Percentiles rank a stretch among this genome's conserved stretches.
These are phyloP conservation scores for Aspergillus tamarii DNA, from an alignment of 2,329 filamentous ascomycete genomes.

Conservation along the genomic window DNA sequence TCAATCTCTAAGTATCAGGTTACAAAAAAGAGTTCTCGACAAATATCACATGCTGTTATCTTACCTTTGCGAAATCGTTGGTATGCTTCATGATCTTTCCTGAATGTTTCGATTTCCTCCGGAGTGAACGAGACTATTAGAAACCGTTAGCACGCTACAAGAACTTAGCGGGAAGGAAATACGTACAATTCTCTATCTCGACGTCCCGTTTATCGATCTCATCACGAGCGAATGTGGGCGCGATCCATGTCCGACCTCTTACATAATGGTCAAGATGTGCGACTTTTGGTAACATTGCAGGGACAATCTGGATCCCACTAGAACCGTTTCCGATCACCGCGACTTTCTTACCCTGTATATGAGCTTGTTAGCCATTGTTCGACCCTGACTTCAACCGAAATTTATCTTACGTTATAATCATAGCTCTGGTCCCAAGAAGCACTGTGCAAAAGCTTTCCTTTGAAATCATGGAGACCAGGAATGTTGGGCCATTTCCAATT, in stretches of 20 bases:
- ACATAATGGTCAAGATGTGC: slow-evolving; percentile 42
- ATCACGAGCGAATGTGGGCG: slow-evolving; percentile 32
- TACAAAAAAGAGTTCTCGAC: neutral
- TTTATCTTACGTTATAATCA: slow-evolving; percentile 33
- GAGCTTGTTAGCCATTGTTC: neutral
- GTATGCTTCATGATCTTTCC: slow-evolving; percentile 34
- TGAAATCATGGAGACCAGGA: slow-evolving; percentile 50
- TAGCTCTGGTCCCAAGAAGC: slow-evolving; percentile 47
- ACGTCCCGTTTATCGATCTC: slow-evolving; percentile 31
- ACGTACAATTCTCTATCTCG: slow-evolving; percentile 34
- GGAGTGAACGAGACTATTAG: slow-evolving; percentile 32
- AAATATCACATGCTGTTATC: neutral
- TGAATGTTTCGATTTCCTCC: slow-evolving; percentile 38
- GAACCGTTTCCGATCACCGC: slow-evolving; percentile 45
- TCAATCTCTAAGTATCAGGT: slow-evolving; percentile 31
- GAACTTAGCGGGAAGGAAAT: neutral
- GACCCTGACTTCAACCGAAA: neutral
- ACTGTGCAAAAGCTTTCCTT: slow-evolving; percentile 50
- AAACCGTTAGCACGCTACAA: neutral
- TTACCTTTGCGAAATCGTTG: slow-evolving; percentile 40
- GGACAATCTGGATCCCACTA: slow-evolving; percentile 47
- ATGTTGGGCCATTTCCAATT: slow-evolving; percentile 52
- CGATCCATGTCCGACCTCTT: slow-evolving; percentile 36
- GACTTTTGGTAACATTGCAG: slow-evolving; percentile 44
- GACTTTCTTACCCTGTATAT: slow-evolving; percentile 34